These are phyloP conservation scores for Botrytis medusae DNA, from an alignment of 2,329 filamentous ascomycete species.

Conservation along the genomic window DNA sequence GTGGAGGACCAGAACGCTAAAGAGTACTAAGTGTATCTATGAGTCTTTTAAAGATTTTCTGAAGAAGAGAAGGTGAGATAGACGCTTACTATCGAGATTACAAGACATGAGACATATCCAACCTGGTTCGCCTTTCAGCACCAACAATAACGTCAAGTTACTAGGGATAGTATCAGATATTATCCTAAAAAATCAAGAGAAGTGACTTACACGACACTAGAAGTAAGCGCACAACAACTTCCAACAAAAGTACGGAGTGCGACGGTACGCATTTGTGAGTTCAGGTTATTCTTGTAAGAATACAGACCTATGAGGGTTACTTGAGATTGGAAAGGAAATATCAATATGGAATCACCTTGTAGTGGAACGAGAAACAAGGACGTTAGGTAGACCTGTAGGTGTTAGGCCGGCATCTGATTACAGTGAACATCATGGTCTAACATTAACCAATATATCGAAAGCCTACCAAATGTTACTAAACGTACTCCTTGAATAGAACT, in stretches of 20 bases:
- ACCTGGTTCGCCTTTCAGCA: conserved; percentile 59
- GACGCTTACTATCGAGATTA: conserved; percentile 57
- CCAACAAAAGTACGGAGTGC: conserved; percentile 61
- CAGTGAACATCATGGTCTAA: not conserved
- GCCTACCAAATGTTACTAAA: not conserved
- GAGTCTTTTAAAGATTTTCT: not conserved
- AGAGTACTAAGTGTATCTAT: conserved; percentile 46
- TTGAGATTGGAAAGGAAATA: not conserved
- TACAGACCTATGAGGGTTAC: conserved; percentile 48
- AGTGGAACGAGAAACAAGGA: conserved; percentile 62
- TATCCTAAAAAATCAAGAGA: not conserved
- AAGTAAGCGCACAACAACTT: conserved; percentile 55
- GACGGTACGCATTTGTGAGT: conserved; percentile 50
- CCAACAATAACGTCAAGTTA: conserved; percentile 59
- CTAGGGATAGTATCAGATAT: conserved; percentile 38
- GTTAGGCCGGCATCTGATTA: not conserved
- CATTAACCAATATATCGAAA: conserved; percentile 59
- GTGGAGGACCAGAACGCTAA: conserved; percentile 60
- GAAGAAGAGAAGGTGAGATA: not conserved
- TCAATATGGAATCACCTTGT: conserved; percentile 45
- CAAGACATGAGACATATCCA: conserved; percentile 68
- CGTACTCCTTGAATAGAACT: not conserved
- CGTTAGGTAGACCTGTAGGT: conserved; percentile 53
- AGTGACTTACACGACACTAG: conserved; percentile 54
- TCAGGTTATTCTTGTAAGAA: conserved; percentile 50